Evolutionary conservation across 2,329 filamentous ascomycete species (phyloP).

Genomic region (Knoxdaviesia capensis): DNA sequence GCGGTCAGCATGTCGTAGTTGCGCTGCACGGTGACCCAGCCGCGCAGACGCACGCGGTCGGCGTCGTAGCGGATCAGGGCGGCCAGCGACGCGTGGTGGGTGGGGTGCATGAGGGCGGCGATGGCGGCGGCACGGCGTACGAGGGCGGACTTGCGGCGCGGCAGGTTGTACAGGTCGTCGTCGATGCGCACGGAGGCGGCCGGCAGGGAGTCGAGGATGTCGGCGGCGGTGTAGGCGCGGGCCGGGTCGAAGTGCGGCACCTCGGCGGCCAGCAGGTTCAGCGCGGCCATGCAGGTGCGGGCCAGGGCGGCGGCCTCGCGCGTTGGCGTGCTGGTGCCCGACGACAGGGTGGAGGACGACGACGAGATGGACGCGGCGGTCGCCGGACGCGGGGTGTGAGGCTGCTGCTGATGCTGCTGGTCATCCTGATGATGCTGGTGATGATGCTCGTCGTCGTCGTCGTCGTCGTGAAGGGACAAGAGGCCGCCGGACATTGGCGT

Average conservation of each 20-base stretch:
- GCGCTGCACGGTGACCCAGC: slow-evolving; percentile 15
- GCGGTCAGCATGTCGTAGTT: slow-evolving; percentile 14
- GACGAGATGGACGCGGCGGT: neutral
- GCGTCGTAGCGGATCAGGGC: slow-evolving; percentile 17
- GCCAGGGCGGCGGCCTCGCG: slow-evolving; percentile 12
- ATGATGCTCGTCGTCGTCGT: neutral
- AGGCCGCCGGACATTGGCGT: too few species aligned
- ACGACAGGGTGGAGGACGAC: neutral
- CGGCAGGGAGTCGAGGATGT: slow-evolving; percentile 14
- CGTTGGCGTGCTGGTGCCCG: neutral
- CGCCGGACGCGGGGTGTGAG: neutral
- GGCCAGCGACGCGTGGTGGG: slow-evolving; percentile 14
- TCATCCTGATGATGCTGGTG: neutral
- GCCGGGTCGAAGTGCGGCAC: slow-evolving; percentile 12
- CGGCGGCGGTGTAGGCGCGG: slow-evolving; percentile 13
- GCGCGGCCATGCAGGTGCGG: slow-evolving; percentile 10
- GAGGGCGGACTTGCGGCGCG: slow-evolving; percentile 14
- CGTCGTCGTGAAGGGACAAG: too few species aligned
- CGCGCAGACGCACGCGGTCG: slow-evolving; percentile 16
- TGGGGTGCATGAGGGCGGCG: slow-evolving; percentile 14
- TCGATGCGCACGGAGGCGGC: slow-evolving; percentile 11
- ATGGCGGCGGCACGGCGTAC: slow-evolving; percentile 12
- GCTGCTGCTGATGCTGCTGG: neutral
- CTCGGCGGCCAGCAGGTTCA: slow-evolving; percentile 10
- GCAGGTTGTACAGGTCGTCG: slow-evolving; percentile 13